Evolutionary conservation across 2,329 filamentous ascomycete genomes (phyloP).

Genomic region (Neonectria sp.): DNA sequence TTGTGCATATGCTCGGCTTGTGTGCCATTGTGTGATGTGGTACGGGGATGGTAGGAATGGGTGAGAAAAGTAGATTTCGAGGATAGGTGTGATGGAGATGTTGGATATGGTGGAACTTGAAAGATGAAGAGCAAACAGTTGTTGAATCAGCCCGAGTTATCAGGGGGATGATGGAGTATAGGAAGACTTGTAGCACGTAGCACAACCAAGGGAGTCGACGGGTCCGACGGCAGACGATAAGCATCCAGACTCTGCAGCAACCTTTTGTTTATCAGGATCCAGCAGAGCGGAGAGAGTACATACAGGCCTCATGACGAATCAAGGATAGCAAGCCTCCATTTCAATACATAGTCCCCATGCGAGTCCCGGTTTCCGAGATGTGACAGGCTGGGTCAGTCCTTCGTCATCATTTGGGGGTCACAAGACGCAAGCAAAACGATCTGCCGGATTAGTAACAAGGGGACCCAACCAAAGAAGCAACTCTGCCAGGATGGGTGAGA

Average conservation of each 20-base stretch:
- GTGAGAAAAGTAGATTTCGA: neutral
- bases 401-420: slow-evolving; percentile 14
- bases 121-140: neutral
- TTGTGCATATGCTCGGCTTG: slow-evolving; percentile 79
- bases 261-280: slow-evolving; percentile 19
- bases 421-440: slow-evolving; percentile 20
- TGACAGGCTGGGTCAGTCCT: slow-evolving; percentile 14
- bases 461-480: too few relatives aligned
- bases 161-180: slow-evolving; percentile 18
- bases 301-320: slow-evolving; percentile 22
- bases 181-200: slow-evolving; percentile 6
- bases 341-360: slow-evolving; percentile 1
- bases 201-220: slow-evolving; percentile 17
- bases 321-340: neutral
- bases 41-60: neutral
- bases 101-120: neutral
- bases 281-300: slow-evolving; percentile 16
- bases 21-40: slow-evolving; percentile 61
- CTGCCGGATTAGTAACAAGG: slow-evolving; percentile 19
- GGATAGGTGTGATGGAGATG: neutral
- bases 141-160: neutral
- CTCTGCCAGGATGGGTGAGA: neutral
- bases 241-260: slow-evolving; percentile 2
- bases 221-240: slow-evolving; percentile 19
- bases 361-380: slow-evolving; percentile 12